These are phyloP conservation scores for Arthrobotrys sphaeroides DNA, from an alignment of 2,329 filamentous ascomycete species.

Conservation along the genomic window DNA sequence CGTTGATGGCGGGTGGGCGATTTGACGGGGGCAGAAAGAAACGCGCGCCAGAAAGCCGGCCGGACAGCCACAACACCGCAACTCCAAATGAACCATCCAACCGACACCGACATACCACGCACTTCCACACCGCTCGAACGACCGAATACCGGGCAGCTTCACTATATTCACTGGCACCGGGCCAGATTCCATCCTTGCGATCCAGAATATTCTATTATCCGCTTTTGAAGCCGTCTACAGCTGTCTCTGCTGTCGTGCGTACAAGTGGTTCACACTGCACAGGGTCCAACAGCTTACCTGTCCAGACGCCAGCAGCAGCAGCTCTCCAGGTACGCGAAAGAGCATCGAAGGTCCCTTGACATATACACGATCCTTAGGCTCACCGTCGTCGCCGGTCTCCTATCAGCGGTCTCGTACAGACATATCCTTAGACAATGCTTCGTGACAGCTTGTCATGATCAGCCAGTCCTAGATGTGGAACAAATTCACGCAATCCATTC, in stretches of 20 bases:
- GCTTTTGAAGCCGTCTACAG: neutral
- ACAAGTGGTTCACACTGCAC: neutral
- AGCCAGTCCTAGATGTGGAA: conserved; percentile 53
- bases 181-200: neutral
- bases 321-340: conserved; percentile 8
- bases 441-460: conserved; percentile 51
- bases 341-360: neutral
- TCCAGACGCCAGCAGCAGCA: conserved; percentile 8
- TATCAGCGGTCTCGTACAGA: too few species aligned
- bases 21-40: conserved; percentile 17
- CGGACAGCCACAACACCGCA: conserved; percentile 7
- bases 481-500: conserved; percentile 53
- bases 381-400: too few species aligned
- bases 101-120: neutral
- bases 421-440: conserved; percentile 36
- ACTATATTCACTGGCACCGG: neutral
- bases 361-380: neutral
- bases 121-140: neutral
- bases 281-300: conserved; percentile 39
- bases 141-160: neutral
- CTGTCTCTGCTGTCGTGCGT: neutral
- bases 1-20: neutral
- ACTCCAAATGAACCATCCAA: neutral
- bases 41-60: conserved; percentile 22
- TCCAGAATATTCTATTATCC: neutral